phyloP scores from a whole-genome alignment of 495 filamentous ascomycete species.

The Parathielavia appendiculata region DNA sequence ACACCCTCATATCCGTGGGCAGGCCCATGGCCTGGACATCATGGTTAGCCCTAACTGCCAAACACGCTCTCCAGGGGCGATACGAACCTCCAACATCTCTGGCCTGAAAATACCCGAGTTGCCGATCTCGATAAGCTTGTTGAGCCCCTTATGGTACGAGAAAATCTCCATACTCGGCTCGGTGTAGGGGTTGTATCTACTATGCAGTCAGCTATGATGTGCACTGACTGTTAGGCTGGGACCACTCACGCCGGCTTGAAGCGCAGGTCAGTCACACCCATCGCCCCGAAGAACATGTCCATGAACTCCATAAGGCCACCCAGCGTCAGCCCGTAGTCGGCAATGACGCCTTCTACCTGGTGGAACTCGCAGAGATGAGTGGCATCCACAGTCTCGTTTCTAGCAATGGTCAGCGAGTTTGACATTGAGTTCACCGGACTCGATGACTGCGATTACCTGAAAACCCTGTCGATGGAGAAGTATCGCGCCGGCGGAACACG shows the following conservation, averaged over 20 bases:
- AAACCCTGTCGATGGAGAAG: slow-evolving; percentile 97
- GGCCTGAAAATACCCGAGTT: slow-evolving; percentile 98
- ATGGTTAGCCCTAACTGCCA: background rate
- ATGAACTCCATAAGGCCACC: slow-evolving; percentile 96
- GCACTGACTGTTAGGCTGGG: background rate
- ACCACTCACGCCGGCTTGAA: slow-evolving; percentile 58
- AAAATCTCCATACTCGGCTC: slow-evolving; percentile 74
- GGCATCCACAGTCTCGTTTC: slow-evolving; percentile 82
- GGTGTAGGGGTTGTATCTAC: slow-evolving; percentile 96
- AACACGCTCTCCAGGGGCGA: background rate
- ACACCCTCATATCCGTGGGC: slow-evolving; percentile 80
- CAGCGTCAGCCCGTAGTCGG: slow-evolving; percentile 84
- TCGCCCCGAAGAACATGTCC: slow-evolving; percentile 91
- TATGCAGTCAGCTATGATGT: slow-evolving; percentile 50
- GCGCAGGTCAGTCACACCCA: slow-evolving; percentile 80
- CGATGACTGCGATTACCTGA: slow-evolving; percentile 36
- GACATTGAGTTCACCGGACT: background rate
- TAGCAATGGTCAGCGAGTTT: background rate
- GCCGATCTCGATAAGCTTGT: slow-evolving; percentile 93
- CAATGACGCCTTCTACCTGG: slow-evolving; percentile 97
- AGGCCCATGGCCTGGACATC: slow-evolving; percentile 59
- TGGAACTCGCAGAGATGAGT: slow-evolving; percentile 98
- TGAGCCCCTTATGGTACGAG: slow-evolving; percentile 81
- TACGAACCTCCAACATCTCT: slow-evolving; percentile 72
- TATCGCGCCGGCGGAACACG: slow-evolving; percentile 69